Percentiles rank a stretch among this genome's conserved stretches.
Conservation (phyloP, 768 basidiomycete species). For the Ramaria rubella region DNA sequence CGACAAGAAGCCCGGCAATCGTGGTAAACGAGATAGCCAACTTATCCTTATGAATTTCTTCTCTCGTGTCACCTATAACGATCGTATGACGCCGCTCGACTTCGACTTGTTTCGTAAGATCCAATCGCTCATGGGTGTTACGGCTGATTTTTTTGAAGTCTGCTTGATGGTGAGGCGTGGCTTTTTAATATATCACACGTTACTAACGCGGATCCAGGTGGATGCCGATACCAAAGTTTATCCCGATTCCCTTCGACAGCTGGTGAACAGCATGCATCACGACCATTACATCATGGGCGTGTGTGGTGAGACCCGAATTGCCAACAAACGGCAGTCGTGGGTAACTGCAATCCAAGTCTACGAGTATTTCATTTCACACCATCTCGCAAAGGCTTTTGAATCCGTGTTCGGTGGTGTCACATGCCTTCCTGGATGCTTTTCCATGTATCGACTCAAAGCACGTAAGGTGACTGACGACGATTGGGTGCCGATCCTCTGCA, state of each 20-base stretch:
- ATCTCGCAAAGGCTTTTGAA: conserved; percentile 97
- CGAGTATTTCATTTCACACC: conserved; percentile 99
- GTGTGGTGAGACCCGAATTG: conserved; percentile 97
- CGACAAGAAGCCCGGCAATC: conserved; percentile 94
- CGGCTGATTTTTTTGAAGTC: conserved; percentile 97
- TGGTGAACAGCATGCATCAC: conserved; percentile 98
- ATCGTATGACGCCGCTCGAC: conserved; percentile 95
- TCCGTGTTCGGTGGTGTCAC: conserved; percentile 99
- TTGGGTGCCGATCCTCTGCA: conserved; percentile 95
- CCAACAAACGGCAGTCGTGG: conserved; percentile 98
- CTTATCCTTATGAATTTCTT: conserved; percentile 99
- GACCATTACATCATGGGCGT: conserved; percentile 99
- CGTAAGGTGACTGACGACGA: conserved; percentile 83
- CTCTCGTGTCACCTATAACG: conserved; percentile 97
- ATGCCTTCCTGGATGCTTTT: conserved; percentile 98
- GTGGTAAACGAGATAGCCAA: conserved; percentile 98
- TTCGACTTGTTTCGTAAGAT: conserved; percentile 98
- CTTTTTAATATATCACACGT: background rate
- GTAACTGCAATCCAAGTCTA: conserved; percentile 98
- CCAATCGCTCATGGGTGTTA: conserved; percentile 96
- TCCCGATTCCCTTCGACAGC: conserved; percentile 79
- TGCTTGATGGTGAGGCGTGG: conserved; percentile 80
- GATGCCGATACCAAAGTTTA: conserved; percentile 98
- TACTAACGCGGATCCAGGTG: conserved; percentile 49
- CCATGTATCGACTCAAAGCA: conserved; percentile 97